A percentile compares a stretch with the other conserved stretches of the same genome.
These are phyloP conservation scores for Stachybotrys chlorohalonatus DNA, from an alignment of 2,329 filamentous ascomycete genomes.

Conservation along the genomic window DNA sequence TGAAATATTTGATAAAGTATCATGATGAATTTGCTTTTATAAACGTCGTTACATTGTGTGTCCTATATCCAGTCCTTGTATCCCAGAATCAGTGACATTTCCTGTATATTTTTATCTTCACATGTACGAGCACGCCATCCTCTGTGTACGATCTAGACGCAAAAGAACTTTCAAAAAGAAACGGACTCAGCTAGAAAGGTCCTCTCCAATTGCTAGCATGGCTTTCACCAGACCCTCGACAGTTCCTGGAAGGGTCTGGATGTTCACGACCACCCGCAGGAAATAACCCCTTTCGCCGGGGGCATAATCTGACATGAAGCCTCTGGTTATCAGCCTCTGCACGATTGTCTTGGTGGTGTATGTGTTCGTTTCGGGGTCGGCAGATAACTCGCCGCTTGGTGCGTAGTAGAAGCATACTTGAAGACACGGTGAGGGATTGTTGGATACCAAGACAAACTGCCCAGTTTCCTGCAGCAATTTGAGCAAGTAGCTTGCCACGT, in stretches of 20 bases:
- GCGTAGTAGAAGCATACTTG: constrained; percentile 94
- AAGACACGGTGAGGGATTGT: constrained; percentile 74
- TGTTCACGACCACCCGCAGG: constrained; percentile 51
- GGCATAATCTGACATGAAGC: constrained; percentile 55
- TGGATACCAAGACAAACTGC: constrained; percentile 63
- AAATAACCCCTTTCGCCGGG: constrained; percentile 46
- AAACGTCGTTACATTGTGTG: no score
- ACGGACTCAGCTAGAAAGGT: constrained; percentile 1
- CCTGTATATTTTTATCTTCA: no score
- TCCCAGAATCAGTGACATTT: no score
- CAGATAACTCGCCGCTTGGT: constrained; percentile 37
- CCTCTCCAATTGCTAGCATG: constrained; percentile 36
- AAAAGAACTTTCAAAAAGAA: no score
- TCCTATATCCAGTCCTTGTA: no score
- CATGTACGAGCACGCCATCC: no score
- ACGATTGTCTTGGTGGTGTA: constrained; percentile 39
- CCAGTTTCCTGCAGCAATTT: constrained; percentile 40
- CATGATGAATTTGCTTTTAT: no score
- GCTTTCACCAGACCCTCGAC: constrained; percentile 45
- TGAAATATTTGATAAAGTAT: no score
- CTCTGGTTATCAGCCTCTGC: constrained; percentile 34
- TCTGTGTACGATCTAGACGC: no score
- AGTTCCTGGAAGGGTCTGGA: constrained; percentile 42
- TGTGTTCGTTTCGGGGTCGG: constrained; percentile 36
- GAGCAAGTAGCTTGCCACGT: constrained; percentile 61